phyloP scores from a whole-genome alignment of 768 basidiomycete genomes.

The Russula earlei region DNA sequence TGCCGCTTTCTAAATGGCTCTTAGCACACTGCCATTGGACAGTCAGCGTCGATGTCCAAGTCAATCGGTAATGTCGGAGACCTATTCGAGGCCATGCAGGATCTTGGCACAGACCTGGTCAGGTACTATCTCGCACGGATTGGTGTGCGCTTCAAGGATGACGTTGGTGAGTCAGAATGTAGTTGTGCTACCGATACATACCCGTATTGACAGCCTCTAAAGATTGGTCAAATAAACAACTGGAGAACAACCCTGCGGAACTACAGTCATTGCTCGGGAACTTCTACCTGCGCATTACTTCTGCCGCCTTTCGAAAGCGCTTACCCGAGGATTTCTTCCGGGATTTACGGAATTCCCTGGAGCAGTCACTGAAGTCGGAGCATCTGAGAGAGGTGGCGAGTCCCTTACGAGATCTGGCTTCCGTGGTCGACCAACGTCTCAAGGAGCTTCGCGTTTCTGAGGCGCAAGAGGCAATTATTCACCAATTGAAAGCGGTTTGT shows the following conservation, averaged over 20 bases:
- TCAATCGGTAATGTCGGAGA: conserved; percentile 80
- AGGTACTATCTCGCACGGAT: conserved; percentile 72
- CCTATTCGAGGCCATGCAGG: conserved; percentile 61
- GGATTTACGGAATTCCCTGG: neutral
- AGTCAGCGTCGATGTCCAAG: conserved; percentile 77
- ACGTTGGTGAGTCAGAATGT: conserved; percentile 46
- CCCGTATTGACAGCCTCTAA: neutral
- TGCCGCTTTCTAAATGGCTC: conserved; percentile 42
- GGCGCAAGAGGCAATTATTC: conserved; percentile 24
- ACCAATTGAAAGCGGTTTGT: conserved; percentile 26
- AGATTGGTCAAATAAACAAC: conserved; percentile 72
- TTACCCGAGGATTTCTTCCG: conserved; percentile 9
- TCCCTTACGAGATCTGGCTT: conserved; percentile 4
- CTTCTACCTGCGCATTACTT: conserved; percentile 58
- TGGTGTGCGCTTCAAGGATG: conserved; percentile 67
- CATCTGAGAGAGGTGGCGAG: conserved; percentile 8
- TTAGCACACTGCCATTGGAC: conserved; percentile 84
- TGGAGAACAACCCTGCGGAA: conserved; percentile 52
- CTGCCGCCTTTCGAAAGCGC: conserved; percentile 35
- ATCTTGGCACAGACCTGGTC: conserved; percentile 63
- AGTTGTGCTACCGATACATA: neutral
- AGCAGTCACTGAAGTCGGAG: conserved; percentile 3
- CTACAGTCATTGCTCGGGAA: conserved; percentile 67
- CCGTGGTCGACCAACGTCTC: conserved; percentile 26
- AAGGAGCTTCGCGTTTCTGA: conserved; percentile 27